Base-by-base conservation (phyloP, 2,329 filamentous ascomycete species). In the Fusarium dimerum region DNA sequence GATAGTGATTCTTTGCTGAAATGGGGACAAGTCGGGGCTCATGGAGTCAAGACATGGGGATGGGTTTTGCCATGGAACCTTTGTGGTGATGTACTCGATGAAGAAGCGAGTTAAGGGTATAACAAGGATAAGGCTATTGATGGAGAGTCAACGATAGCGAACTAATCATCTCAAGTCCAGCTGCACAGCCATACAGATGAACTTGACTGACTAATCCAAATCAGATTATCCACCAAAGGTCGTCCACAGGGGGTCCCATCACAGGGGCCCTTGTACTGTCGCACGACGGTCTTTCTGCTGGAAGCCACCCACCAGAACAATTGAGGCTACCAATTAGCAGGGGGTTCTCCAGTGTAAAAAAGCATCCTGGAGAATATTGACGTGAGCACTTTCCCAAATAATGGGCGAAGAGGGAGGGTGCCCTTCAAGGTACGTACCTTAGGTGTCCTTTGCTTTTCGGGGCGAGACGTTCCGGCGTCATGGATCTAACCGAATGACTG, bases 11-110 rank as follows among this genome's bases (percentile, higher is more conserved):
- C 48, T 51, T 59, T 45, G 58, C 45, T 61, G 46, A 20, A 41
- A 57, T 61, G 58, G 58, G 40, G 52, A 58, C 57, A 47, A 44
- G 51, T 59, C 62, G 56, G 63, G 57, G 62, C 62, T 62, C 60
- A 63, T 64, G 54, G 60, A 64, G 56, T 60, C 59, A 62, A 54
- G 53, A 63, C 55, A 46, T 54, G 60, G 63, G 57, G 60, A 63
- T 64, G 51, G 58, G 62, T 63, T 64, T 64, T 64, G 54, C 62
- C 58, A 60, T 63, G 45, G 53, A 57, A 50, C 54, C 50, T 51
- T 60, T 58, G 54, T 59, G 58, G 56, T 58, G 51, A 48, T 47
- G 50, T 45, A 48, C 30, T 30, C 29, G 40, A n/a, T n/a, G 4
- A 16, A 38, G 40, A 40, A 11, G 26, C 17, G 30, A 18, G 43